Percentiles rank a stretch among this genome's conserved stretches.
These are phyloP conservation scores for Trichoderma oligosporum DNA, from an alignment of 2,329 filamentous ascomycete genomes.

Conservation along the genomic window DNA sequence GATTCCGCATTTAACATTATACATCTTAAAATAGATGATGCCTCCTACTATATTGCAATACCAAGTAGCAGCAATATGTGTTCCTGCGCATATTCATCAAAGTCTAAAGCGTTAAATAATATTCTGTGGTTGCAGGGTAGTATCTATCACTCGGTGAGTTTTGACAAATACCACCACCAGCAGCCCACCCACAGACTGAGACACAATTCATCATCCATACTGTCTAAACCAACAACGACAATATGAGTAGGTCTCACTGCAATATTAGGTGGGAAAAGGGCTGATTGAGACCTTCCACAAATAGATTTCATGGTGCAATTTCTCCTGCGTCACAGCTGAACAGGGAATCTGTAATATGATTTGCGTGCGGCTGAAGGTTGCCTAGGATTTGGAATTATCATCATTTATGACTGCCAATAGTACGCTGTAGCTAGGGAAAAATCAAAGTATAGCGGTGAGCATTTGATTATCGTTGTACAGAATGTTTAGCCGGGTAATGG, in stretches of 20 bases:
- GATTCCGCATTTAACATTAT: too few relatives aligned
- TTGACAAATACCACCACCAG: too few relatives aligned
- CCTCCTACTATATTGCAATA: too few relatives aligned
- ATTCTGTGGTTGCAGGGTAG: too few relatives aligned
- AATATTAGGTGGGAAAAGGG: background rate
- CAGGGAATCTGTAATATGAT: background rate
- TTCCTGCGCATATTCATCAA: too few relatives aligned
- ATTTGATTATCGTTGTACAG: background rate
- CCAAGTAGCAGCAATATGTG: too few relatives aligned
- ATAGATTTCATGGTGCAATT: background rate
- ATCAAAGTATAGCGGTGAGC: background rate
- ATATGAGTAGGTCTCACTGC: background rate
- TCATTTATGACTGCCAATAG: background rate
- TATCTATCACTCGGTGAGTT: too few relatives aligned
- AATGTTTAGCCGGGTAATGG: background rate
- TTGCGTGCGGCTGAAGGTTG: background rate
- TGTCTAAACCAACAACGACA: background rate
- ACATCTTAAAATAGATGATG: too few relatives aligned
- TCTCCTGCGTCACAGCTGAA: background rate
- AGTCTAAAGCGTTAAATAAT: too few relatives aligned
- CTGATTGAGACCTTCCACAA: background rate
- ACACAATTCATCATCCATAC: too few relatives aligned
- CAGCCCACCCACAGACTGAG: too few relatives aligned
- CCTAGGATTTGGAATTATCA: background rate
- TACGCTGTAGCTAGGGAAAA: background rate